Evolutionary conservation across 495 filamentous ascomycete species (phyloP), one percentile per base, ranked within the genome.

Genomic region (Tuber aestivum): DNA sequence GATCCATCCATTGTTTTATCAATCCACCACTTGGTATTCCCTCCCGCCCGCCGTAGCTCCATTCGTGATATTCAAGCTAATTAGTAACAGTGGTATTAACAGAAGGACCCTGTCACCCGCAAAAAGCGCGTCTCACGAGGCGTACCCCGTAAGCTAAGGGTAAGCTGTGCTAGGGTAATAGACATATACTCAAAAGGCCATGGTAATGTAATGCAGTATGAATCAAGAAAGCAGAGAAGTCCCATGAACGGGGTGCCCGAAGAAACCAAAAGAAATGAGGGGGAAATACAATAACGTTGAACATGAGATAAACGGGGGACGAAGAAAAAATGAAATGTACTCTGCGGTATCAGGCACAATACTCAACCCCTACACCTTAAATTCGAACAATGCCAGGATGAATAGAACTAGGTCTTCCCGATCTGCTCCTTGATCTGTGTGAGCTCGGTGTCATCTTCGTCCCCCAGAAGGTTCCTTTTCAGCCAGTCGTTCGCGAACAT

Each of bases 401-500:
- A 27, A 35, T 35, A 35, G 12, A 35, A 65, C 32, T 35, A 65
- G 27, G 14, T 8, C 27, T 35, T 35, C 56, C 20, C 8, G 27
- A 35, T 35, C 27, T 1, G 27, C 27, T 65, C 56, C 56, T 65
- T 65, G 27, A 65, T 65, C 56, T 35, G 27, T 65, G 14, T 65
- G 56, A 65, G 32, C 56, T 65, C 27, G 56, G 56, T 65, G 27
- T 8, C 70, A 70, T 42, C 70, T 38, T 81, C 77, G n/a, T 83
- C 83, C 18, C 83, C 86, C 27, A 94, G 86, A n/a, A 98, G 84
- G 74, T 88, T 88, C 61, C 90, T 87, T 68, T 90, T 86, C 83
- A 97, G 92, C 95, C 95, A 99, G 73, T 93, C 91, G 14, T 94
- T 94, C 23, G 94, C 86, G 85, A 99, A 99, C 88, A 97, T 90